These are phyloP conservation scores for Lachnellula arida DNA, from an alignment of 2,329 filamentous ascomycete genomes.

Conservation along the genomic window DNA sequence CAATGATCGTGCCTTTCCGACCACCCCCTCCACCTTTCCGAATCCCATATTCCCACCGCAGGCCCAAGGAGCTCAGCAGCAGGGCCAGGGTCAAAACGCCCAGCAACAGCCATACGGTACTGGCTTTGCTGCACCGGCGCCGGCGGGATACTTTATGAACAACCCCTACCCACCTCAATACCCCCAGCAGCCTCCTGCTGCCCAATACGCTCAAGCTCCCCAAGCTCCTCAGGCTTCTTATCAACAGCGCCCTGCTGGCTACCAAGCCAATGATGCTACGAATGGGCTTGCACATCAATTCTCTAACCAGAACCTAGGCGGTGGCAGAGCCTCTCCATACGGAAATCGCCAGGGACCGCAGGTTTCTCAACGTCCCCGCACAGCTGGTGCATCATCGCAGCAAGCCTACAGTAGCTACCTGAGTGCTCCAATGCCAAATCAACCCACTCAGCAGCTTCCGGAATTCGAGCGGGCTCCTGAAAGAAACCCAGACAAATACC, in stretches of 20 bases:
- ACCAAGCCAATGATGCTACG: conserved; percentile 71
- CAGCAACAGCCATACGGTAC: conserved; percentile 40
- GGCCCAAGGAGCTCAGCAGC: conserved; percentile 30
- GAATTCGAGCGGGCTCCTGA: conserved; percentile 78
- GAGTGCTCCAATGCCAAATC: conserved; percentile 62
- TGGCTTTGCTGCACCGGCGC: conserved; percentile 37
- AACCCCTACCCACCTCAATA: conserved; percentile 46
- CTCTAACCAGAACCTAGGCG: conserved; percentile 83
- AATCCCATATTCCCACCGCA: conserved; percentile 62
- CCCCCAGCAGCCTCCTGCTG: conserved; percentile 36
- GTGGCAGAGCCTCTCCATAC: conserved; percentile 67
- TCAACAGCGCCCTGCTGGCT: conserved; percentile 46
- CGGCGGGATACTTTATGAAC: conserved; percentile 56
- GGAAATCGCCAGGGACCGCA: conserved; percentile 60
- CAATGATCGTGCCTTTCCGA: conserved; percentile 73
- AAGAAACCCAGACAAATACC: conserved; percentile 78
- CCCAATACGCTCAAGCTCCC: conserved; percentile 51
- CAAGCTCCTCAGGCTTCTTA: conserved; percentile 47
- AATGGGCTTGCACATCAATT: conserved; percentile 93
- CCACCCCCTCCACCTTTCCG: conserved; percentile 92
- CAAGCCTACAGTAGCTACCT: conserved; percentile 62
- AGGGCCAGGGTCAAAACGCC: conserved; percentile 33
- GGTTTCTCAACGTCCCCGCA: conserved; percentile 68
- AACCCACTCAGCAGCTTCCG: conserved; percentile 50
- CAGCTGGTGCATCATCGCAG: conserved; percentile 66